These are phyloP conservation scores for Artemisia argyi DNA, from an alignment of 129 eudicot genomes.

Conservation along the genomic window DNA sequence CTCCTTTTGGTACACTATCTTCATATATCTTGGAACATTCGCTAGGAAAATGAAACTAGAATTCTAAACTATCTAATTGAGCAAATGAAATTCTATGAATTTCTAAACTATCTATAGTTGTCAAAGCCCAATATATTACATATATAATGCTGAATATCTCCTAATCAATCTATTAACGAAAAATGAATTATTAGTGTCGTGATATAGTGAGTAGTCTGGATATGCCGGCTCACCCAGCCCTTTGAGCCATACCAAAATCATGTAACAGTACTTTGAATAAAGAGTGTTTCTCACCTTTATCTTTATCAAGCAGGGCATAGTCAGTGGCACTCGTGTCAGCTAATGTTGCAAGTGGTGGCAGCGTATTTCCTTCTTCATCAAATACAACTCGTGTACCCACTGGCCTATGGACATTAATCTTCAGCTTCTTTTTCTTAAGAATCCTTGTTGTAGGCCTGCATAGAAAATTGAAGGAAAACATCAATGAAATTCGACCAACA, in stretches of 20 bases:
- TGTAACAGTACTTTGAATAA: neutral
- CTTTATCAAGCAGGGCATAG: slow-evolving; percentile 55
- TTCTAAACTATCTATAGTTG: no score
- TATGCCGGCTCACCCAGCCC: neutral
- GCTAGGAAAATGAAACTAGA: no score
- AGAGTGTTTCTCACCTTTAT: slow-evolving; percentile 50
- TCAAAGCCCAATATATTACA: no score
- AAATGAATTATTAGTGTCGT: no score
- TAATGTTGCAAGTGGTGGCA: slow-evolving; percentile 77
- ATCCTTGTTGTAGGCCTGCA: slow-evolving; percentile 69
- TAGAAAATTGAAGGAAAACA: neutral
- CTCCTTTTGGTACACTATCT: neutral
- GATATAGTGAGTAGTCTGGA: no score
- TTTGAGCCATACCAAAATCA: neutral
- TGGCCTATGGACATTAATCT: slow-evolving; percentile 86
- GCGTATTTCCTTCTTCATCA: slow-evolving; percentile 85
- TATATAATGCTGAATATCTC: no score
- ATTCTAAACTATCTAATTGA: no score
- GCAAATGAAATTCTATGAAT: no score
- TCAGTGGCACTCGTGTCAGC: slow-evolving; percentile 44
- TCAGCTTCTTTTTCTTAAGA: slow-evolving; percentile 85
- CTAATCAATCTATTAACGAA: no score
- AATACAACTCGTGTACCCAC: slow-evolving; percentile 83
- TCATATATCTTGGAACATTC: neutral
- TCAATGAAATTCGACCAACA: no score